Evolutionary conservation across 1,139 yeast species (phyloP), one percentile per base, ranked within the genome.

Genomic region (Blastobotrys ciferrii): DNA sequence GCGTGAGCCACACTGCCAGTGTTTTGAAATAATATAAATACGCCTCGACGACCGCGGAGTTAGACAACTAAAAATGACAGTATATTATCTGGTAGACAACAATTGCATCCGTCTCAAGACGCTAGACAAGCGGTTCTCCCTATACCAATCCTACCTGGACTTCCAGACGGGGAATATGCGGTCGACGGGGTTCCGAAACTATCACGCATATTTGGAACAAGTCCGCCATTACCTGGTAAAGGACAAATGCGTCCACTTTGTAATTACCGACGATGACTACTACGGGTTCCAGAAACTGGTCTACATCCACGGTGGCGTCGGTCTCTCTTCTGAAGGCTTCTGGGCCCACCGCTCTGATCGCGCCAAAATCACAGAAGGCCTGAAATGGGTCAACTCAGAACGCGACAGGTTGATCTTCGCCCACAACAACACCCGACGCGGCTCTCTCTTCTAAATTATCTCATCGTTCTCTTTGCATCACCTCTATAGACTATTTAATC

Each of bases 201-300:
- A 40, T 18, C 41, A 30, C 1, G 46, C 38, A 2, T 48, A 42
- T 28, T 14, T 48, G 14, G 30, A 41, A 5, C 51, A 48, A 30
- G 41, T 44, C 17, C 31, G 43, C 17, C 32, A 38, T 14, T 38
- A 23, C 32, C 31, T 45, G 4, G 42, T 33, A 2, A 39, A 14
- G 19, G 33, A 38, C 17, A 33, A 25, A 23, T 14, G 39, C 13
- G 25, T 42, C 7, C 48, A 48, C 36, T 48, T 48, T 19, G 42
- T 42, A 17, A 37, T 48, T 14, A 31, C 51, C 23, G 51, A 48
- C 25, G 43, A 36, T 17, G 19, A 40, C 5, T 25, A 35, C 31
- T 45, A 40, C 31, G 48, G 48, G 42, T 45, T 45, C 48, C 48
- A 45, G 39, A 30, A 40, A 43, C 36, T 45, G 12, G 33, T 12